A percentile compares a stretch with the other conserved stretches of the same genome.
phyloP scores from a whole-genome alignment of 805 yeast species.

The Metahyphopichia silvanorum region DNA sequence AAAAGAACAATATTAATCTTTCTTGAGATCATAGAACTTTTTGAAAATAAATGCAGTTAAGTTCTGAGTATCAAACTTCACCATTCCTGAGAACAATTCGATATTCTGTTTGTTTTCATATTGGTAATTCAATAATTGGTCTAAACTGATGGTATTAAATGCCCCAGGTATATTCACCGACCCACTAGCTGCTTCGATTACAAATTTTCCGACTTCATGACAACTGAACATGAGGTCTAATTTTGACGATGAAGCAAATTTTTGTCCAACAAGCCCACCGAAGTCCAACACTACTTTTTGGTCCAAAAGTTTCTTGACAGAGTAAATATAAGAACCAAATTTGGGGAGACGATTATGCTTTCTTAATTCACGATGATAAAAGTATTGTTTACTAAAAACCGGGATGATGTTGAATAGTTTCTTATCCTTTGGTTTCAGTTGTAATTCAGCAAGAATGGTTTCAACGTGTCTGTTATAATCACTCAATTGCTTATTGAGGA shows the following conservation, averaged over 20 bases:
- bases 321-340: constrained; percentile 76
- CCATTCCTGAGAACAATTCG: constrained; percentile 64
- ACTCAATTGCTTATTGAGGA: constrained; percentile 39
- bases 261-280: constrained; percentile 44
- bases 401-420: constrained; percentile 47
- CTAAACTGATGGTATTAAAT: constrained; percentile 57
- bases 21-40: constrained; percentile 63
- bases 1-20: constrained; percentile 12
- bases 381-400: constrained; percentile 69
- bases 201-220: constrained; percentile 68
- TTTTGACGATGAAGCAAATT: constrained; percentile 53
- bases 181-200: constrained; percentile 73
- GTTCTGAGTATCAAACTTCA: constrained; percentile 63
- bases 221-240: constrained; percentile 74
- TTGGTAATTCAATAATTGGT: constrained; percentile 69
- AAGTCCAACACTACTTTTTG: constrained; percentile 63
- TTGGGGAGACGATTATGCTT: constrained; percentile 64
- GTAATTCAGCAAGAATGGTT: constrained; percentile 38
- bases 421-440: constrained; percentile 43
- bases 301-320: constrained; percentile 72
- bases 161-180: constrained; percentile 64
- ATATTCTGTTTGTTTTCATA: constrained; percentile 59
- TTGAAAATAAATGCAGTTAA: constrained; percentile 67
- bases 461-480: constrained; percentile 51
- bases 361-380: constrained; percentile 68